Evolutionary conservation across 805 yeast genomes (phyloP).

Genomic region (Blastobotrys mokoenaii): DNA sequence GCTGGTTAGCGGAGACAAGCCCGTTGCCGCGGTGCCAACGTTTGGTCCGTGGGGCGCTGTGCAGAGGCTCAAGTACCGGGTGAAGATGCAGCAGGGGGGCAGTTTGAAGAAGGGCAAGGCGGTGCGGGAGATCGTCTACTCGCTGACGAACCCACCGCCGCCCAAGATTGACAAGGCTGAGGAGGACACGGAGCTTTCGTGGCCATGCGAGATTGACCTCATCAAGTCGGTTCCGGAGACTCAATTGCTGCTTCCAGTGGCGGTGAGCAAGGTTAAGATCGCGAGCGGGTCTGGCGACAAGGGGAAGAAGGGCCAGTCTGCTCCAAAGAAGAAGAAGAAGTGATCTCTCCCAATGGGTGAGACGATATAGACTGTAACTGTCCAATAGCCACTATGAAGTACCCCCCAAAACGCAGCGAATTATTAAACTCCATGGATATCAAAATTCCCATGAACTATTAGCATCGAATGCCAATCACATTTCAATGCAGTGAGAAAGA

Average conservation of each 20-base stretch:
- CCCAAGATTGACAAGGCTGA: conserved; percentile 27
- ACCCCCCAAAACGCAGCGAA: too few species aligned
- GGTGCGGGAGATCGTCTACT: conserved; percentile 55
- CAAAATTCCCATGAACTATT: conserved; percentile 2
- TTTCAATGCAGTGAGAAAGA: background rate
- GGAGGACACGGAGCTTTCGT: conserved; percentile 46
- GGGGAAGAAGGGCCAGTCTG: conserved; percentile 13
- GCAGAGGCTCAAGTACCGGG: conserved; percentile 66
- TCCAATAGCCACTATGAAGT: too few species aligned
- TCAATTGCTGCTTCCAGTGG: conserved; percentile 58
- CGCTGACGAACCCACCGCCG: conserved; percentile 35
- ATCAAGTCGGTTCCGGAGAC: conserved; percentile 50
- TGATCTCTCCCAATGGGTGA: too few species aligned
- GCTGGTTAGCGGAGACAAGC: conserved; percentile 37
- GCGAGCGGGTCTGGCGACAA: conserved; percentile 15
- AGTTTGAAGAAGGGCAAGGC: conserved; percentile 83
- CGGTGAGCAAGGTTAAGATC: conserved; percentile 64
- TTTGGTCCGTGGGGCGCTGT: conserved; percentile 91
- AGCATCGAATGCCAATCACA: background rate
- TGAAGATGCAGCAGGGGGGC: conserved; percentile 74
- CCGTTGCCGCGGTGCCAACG: conserved; percentile 65
- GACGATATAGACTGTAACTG: too few species aligned
- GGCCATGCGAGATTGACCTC: conserved; percentile 60
- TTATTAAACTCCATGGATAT: conserved; percentile 3
- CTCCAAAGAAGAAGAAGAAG: conserved; percentile 10